Evolutionary conservation across 345 rosid species (phyloP), one percentile per base, ranked within the genome.

Genomic region (Aquilaria sinensis): DNA sequence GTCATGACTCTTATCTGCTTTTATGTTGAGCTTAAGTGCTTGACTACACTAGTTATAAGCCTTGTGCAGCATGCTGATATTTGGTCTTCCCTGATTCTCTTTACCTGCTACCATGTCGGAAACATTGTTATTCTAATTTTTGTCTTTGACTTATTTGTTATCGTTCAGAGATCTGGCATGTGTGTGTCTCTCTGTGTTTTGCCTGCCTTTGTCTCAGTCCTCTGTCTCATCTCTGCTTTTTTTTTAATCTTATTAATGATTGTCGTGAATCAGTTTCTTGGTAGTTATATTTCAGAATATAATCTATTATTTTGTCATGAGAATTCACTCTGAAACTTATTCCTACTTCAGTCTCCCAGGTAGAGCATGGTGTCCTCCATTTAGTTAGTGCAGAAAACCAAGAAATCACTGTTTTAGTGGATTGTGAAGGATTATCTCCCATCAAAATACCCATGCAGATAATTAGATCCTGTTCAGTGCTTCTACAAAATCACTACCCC

Each of bases 401-500:
- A 11, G 88, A 85, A 65, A 83, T 94, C 62, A 80, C 88, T 2
- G 99, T 94, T 60, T 66, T 94, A 41, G 83, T 94, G 51, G 99
- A 94, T 70, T 94, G 99, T 81, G 88, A 81, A 69, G 95, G 96
- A 62, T 67, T 94, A 67, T 72, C 97, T 57, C 95, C 99, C 53
- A 63, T 86, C 62, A 79, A 80, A 77, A 80, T 90, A 66, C 99
- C 99, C 23, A 85, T 94, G 96, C 99, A 94, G 66, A 76, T 86
- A 77, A 62, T 90, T 76, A 85, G 95, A 78, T 86, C 96, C 23
- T 86, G 97, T 71, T 86, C 90, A 46, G 78, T 89, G 51, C 75
- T 90, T 71, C 81, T 94, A 56, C 99, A 94, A 80, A 92, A 90
- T 72, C 86, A 94, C 73, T 94, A 76, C 75, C 99, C 99, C 16